phyloP scores from a whole-genome alignment of 306 rosid genomes.

The Prunus fruticosa region DNA sequence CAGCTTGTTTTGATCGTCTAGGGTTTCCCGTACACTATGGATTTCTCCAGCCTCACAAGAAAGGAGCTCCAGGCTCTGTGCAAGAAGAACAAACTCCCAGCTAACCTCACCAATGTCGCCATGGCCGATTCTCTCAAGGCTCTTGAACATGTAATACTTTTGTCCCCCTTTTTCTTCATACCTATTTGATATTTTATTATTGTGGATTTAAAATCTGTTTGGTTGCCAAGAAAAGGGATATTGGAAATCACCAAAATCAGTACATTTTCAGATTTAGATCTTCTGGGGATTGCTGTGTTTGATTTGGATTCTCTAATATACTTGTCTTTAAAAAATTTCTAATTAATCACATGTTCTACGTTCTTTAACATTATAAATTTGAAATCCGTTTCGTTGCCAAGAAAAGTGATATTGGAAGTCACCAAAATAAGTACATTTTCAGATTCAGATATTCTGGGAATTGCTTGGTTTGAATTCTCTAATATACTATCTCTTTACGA shows the following conservation, averaged over 20 bases:
- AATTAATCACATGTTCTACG: too few species aligned
- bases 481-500: neutral
- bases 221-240: neutral
- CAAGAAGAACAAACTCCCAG: conserved; percentile 94
- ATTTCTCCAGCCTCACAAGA: conserved; percentile 70
- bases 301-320: neutral
- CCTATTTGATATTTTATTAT: neutral
- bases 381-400: neutral
- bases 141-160: conserved; percentile 46
- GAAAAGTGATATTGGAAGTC: neutral
- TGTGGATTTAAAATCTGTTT: neutral
- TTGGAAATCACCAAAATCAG: neutral
- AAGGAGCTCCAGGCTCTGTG: conserved; percentile 77
- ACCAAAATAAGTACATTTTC: neutral
- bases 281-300: neutral
- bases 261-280: neutral
- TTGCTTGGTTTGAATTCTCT: neutral
- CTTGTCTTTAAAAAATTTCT: too few species aligned
- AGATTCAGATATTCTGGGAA: neutral
- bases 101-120: conserved; percentile 75
- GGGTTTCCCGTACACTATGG: conserved; percentile 37
- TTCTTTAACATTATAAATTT: neutral
- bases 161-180: neutral
- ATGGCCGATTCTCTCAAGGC: conserved; percentile 79
- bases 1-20: conserved; percentile 51